Evolutionary conservation across 2,329 filamentous ascomycete genomes (phyloP).

Genomic region (Fusarium hainanense): DNA sequence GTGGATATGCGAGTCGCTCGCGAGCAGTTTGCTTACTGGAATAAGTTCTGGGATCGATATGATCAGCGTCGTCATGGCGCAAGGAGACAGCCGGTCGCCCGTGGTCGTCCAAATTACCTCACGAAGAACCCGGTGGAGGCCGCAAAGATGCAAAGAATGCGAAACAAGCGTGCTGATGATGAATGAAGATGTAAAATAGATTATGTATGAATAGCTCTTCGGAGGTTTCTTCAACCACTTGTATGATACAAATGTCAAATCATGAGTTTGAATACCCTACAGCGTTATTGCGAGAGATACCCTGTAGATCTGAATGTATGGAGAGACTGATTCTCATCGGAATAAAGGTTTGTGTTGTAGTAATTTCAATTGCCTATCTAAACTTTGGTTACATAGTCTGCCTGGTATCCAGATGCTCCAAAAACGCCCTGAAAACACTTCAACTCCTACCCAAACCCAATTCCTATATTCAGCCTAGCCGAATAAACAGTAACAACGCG

Average conservation of each 20-base stretch:
- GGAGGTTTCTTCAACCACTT: conserved; percentile 5
- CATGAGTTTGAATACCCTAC: background rate
- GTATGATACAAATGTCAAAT: conserved; percentile 21
- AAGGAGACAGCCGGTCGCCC: background rate
- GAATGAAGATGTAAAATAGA: conserved; percentile 25
- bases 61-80: conserved; percentile 34
- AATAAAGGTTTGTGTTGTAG: background rate
- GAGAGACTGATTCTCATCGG: too few relatives aligned
- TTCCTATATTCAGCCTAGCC: background rate
- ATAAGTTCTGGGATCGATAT: conserved; percentile 44
- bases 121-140: background rate
- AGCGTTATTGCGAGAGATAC: background rate
- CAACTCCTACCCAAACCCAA: background rate
- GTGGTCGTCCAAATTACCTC: background rate
- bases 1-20: conserved; percentile 30
- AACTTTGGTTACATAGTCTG: conserved; percentile 1
- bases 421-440: conserved; percentile 20
- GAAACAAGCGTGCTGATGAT: conserved; percentile 1
- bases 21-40: conserved; percentile 40
- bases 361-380: conserved; percentile 24
- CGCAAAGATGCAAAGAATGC: background rate
- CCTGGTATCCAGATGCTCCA: conserved; percentile 35
- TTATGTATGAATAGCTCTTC: conserved; percentile 27
- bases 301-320: background rate
- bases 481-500: conserved; percentile 12